phyloP scores from a whole-genome alignment of 129 eudicot genomes.

The Saussurea involucrata region DNA sequence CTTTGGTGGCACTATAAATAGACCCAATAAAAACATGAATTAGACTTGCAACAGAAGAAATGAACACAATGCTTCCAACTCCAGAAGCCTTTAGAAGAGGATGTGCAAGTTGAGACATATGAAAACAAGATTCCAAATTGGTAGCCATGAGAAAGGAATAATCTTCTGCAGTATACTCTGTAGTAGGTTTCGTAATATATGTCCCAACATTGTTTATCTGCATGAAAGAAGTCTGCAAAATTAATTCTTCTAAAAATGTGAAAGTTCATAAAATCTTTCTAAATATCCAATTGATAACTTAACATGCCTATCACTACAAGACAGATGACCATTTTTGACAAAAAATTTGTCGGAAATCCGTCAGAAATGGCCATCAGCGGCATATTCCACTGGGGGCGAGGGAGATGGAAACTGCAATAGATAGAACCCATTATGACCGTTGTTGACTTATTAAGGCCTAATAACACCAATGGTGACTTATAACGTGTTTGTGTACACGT shows the following conservation, averaged over 20 bases:
- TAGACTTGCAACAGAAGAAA: conserved; percentile 80
- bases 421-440: too few relatives aligned
- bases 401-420: too few relatives aligned
- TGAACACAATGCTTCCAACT: conserved; percentile 62
- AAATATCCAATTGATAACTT: not conserved
- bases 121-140: conserved; percentile 79
- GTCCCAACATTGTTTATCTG: conserved; percentile 90
- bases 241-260: not conserved
- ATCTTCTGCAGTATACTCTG: conserved; percentile 64
- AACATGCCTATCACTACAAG: too few relatives aligned
- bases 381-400: too few relatives aligned
- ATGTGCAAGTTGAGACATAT: conserved; percentile 68
- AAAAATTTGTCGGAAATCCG: too few relatives aligned
- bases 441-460: too few relatives aligned
- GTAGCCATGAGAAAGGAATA: conserved; percentile 64
- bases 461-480: too few relatives aligned
- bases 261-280: not conserved
- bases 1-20: conserved; percentile 77
- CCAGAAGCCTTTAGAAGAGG: conserved; percentile 78
- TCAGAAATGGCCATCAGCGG: too few relatives aligned
- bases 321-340: too few relatives aligned
- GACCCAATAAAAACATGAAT: conserved; percentile 50
- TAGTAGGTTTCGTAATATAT: conserved; percentile 64
- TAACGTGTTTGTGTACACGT: too few relatives aligned
- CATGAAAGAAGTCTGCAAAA: not conserved